Percentiles rank a stretch among this genome's conserved stretches.
Evolutionary conservation across 192 early-diverging fungal genomes (phyloP).

Genomic region (Gigaspora rosea): DNA sequence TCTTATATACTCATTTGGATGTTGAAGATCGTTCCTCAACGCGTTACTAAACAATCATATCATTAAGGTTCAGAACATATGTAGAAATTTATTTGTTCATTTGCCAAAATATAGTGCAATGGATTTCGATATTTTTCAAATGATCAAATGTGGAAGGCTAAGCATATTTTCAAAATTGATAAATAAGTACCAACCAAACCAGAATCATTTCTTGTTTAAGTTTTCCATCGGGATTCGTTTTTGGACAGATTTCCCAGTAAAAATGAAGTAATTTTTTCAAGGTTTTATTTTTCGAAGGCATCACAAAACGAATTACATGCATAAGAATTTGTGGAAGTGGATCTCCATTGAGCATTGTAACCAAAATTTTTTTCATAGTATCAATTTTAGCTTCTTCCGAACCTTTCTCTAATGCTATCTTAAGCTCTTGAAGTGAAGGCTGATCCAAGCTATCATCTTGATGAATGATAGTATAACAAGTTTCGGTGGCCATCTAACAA

Average conservation of each 20-base stretch:
- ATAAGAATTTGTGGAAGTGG: slow-evolving; percentile 86
- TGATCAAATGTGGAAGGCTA: no score
- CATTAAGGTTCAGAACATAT: neutral
- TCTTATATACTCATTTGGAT: slow-evolving; percentile 98
- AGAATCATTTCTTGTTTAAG: slow-evolving; percentile 95
- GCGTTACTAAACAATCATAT: slow-evolving; percentile 67
- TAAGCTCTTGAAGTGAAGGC: slow-evolving; percentile 71
- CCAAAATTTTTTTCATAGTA: slow-evolving; percentile 92
- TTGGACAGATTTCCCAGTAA: slow-evolving; percentile 98
- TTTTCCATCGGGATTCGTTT: slow-evolving; percentile 86
- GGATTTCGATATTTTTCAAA: neutral
- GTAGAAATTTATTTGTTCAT: neutral
- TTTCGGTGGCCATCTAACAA: slow-evolving; percentile 46
- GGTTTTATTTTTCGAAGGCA: slow-evolving; percentile 93
- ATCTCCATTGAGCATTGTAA: slow-evolving; percentile 92
- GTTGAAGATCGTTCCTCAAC: slow-evolving; percentile 92
- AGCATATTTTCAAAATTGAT: neutral
- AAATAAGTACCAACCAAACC: slow-evolving; percentile 63
- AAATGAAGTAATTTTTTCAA: slow-evolving; percentile 96
- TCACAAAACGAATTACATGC: slow-evolving; percentile 97
- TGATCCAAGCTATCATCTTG: slow-evolving; percentile 66
- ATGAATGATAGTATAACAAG: slow-evolving; percentile 66
- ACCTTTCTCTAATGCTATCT: slow-evolving; percentile 82
- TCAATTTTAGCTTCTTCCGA: slow-evolving; percentile 92
- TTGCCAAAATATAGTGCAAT: neutral